Conservation (phyloP, 225 moss, liverwort and hornwort species). For the Bryum argenteum region DNA sequence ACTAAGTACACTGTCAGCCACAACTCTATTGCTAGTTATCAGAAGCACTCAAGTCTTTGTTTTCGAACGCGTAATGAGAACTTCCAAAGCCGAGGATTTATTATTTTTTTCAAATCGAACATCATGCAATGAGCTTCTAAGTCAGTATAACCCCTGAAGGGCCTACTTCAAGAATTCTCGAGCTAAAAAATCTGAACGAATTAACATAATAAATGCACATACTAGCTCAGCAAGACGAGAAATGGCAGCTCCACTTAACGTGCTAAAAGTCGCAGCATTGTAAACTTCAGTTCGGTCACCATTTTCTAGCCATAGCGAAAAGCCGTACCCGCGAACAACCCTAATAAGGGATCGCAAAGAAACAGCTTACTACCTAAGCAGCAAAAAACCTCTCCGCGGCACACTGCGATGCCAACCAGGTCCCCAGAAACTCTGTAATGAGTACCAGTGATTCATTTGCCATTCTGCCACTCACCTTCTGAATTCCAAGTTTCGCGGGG, state of each 20-base stretch:
- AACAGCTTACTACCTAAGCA: neutral
- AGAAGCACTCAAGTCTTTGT: too few species aligned
- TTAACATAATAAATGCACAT: neutral
- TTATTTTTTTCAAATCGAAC: neutral
- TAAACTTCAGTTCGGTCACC: neutral
- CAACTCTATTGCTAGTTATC: neutral
- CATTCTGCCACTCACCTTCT: constrained; percentile 8
- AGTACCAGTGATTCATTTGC: neutral
- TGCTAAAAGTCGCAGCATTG: neutral
- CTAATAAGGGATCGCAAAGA: neutral
- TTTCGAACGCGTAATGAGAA: neutral
- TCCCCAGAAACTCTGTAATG: neutral
- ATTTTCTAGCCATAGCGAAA: constrained; percentile 2
- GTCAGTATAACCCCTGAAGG: neutral
- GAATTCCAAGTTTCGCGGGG: neutral
- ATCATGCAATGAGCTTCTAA: neutral
- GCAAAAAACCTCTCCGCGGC: neutral
- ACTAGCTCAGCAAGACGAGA: constrained; percentile 4
- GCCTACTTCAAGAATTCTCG: neutral
- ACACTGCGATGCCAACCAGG: neutral
- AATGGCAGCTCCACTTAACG: neutral
- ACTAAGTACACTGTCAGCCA: neutral
- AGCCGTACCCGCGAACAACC: neutral
- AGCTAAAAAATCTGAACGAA: neutral
- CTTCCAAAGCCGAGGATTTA: neutral